These are phyloP conservation scores for Neurospora sp. DNA, from an alignment of 495 filamentous ascomycete species.

Conservation along the genomic window DNA sequence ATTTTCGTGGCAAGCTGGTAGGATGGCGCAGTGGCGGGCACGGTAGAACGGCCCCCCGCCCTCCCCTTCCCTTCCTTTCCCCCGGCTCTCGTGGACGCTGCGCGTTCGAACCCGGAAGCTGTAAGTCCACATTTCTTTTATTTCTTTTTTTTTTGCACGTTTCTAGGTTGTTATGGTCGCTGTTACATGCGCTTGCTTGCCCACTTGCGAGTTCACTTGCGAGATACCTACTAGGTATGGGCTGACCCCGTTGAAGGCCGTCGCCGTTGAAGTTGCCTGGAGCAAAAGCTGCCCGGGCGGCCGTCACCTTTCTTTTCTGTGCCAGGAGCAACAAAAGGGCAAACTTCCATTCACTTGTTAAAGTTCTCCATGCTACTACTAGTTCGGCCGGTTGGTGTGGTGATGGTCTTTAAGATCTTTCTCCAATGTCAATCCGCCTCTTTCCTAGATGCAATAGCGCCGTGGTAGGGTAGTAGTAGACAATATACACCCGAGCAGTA, in stretches of 20 bases:
- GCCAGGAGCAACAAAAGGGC: background rate
- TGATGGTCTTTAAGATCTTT: background rate
- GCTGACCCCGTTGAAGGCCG: background rate
- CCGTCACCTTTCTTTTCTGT: background rate
- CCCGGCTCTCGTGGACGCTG: background rate
- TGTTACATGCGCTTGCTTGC: background rate
- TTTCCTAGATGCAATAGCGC: background rate
- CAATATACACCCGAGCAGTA: background rate
- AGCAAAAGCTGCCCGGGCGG: background rate
- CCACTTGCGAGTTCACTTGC: background rate
- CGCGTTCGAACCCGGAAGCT: background rate
- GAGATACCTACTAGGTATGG: background rate
- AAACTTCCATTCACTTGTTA: background rate
- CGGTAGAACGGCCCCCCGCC: too few relatives aligned
- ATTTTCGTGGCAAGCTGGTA: background rate
- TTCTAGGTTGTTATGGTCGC: background rate
- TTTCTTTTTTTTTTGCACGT: too few relatives aligned
- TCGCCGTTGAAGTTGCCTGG: background rate
- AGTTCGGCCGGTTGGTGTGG: background rate
- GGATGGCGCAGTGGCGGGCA: too few relatives aligned
- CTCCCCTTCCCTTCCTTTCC: too few relatives aligned
- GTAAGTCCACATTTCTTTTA: background rate
- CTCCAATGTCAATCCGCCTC: background rate
- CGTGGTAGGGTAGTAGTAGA: background rate
- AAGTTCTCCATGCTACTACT: background rate